phyloP scores from a whole-genome alignment of 805 yeast species.

The Kuraishia floccosa region DNA sequence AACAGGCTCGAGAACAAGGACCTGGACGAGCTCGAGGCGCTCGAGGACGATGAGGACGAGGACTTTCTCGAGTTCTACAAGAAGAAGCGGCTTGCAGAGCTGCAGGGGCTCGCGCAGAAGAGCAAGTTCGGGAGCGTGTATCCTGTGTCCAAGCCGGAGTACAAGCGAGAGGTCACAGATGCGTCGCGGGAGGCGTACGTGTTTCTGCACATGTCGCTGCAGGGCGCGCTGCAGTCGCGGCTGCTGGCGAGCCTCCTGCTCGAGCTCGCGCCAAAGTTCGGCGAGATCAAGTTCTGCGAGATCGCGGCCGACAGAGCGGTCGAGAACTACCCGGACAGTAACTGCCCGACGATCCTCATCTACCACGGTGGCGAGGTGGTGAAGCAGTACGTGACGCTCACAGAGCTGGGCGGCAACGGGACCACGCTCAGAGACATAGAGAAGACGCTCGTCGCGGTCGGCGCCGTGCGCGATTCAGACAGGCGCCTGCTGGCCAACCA shows the following conservation, averaged over 20 bases:
- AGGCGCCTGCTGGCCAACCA: conserved; percentile 51
- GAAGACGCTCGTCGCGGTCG: conserved; percentile 50
- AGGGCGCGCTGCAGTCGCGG: conserved; percentile 63
- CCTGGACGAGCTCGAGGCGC: conserved; percentile 71
- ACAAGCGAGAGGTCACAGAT: conserved; percentile 73
- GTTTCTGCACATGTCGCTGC: conserved; percentile 65
- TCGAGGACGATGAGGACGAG: conserved; percentile 91
- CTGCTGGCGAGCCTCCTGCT: conserved; percentile 48
- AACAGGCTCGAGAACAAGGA: conserved; percentile 70
- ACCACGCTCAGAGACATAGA: conserved; percentile 65
- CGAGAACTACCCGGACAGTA: conserved; percentile 81
- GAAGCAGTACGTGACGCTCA: conserved; percentile 72
- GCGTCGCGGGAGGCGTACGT: conserved; percentile 62
- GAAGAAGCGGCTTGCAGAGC: conserved; percentile 64
- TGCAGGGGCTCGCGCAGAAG: conserved; percentile 43
- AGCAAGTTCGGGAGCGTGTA: conserved; percentile 64
- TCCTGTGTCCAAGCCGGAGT: conserved; percentile 81
- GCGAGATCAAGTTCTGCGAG: conserved; percentile 84
- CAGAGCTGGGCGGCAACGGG: conserved; percentile 76
- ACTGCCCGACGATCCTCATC: conserved; percentile 84
- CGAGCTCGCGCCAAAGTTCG: conserved; percentile 52
- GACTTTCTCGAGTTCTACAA: conserved; percentile 76
- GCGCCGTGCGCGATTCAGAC: conserved; percentile 59
- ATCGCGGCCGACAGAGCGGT: conserved; percentile 87
- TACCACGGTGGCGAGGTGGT: conserved; percentile 71